These are phyloP conservation scores for Kwoniella botswanensis DNA, from an alignment of 768 basidiomycete species.

Conservation along the genomic window DNA sequence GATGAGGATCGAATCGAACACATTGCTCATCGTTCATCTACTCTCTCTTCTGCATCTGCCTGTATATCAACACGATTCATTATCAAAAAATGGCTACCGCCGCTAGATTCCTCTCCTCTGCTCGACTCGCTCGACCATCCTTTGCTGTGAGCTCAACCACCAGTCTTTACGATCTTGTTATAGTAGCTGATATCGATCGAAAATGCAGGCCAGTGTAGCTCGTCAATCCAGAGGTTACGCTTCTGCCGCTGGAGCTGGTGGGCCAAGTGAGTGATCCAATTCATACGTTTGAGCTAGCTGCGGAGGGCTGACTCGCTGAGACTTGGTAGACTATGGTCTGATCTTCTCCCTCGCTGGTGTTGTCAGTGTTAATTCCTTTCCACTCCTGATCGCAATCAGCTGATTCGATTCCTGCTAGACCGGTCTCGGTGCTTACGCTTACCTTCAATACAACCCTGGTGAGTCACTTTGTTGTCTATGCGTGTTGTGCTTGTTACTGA, in stretches of 20 bases:
- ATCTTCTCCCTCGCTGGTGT: constrained; percentile 27
- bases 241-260: constrained; percentile 15
- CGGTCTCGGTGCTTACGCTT: constrained; percentile 28
- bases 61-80: background rate
- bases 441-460: constrained; percentile 31
- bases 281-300: background rate
- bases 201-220: constrained; percentile 22
- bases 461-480: background rate
- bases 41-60: background rate
- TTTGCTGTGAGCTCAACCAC: constrained; percentile 1
- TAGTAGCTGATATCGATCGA: background rate
- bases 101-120: constrained; percentile 21
- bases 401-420: constrained; percentile 10
- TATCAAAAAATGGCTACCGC: constrained; percentile 22
- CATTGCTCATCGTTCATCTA: background rate
- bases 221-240: constrained; percentile 24
- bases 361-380: background rate
- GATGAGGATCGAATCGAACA: constrained; percentile 1
- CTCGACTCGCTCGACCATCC: constrained; percentile 20
- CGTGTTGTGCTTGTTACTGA: no score
- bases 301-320: background rate
- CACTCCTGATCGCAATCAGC: background rate
- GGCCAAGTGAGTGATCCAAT: constrained; percentile 16
- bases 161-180: background rate
- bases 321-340: constrained; percentile 16